phyloP scores from a whole-genome alignment of 306 rosid genomes.

The Prunus padus region DNA sequence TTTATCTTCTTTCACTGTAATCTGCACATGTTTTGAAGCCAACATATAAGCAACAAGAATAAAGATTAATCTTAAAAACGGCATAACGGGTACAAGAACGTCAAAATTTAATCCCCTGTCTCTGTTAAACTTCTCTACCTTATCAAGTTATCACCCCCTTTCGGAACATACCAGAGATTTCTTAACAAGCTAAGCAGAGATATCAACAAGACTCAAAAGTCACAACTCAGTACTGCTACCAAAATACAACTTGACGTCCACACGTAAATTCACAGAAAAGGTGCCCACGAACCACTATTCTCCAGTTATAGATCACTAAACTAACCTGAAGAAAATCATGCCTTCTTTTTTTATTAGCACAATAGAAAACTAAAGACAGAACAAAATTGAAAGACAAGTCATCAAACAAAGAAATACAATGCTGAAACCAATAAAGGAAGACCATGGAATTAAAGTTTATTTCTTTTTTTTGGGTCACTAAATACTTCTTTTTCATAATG shows the following conservation, averaged over 20 bases:
- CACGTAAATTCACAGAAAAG: background rate
- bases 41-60: constrained; percentile 2
- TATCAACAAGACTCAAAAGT: background rate
- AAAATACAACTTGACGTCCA: background rate
- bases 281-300: background rate
- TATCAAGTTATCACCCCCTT: background rate
- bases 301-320: background rate
- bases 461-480: no score
- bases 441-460: background rate
- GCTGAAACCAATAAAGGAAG: background rate
- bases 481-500: background rate
- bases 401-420: background rate
- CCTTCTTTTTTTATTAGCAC: background rate
- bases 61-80: background rate
- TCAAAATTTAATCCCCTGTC: background rate
- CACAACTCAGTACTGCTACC: no score
- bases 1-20: constrained; percentile 83
- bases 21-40: constrained; percentile 46
- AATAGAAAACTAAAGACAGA: background rate
- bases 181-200: background rate
- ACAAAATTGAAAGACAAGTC: background rate
- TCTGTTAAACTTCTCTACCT: background rate
- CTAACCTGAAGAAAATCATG: background rate
- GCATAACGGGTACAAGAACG: background rate
- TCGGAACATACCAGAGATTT: background rate